These are phyloP conservation scores for Pisolithus thermaeus DNA, from an alignment of 1,284 basidiomycete genomes.

Conservation along the genomic window DNA sequence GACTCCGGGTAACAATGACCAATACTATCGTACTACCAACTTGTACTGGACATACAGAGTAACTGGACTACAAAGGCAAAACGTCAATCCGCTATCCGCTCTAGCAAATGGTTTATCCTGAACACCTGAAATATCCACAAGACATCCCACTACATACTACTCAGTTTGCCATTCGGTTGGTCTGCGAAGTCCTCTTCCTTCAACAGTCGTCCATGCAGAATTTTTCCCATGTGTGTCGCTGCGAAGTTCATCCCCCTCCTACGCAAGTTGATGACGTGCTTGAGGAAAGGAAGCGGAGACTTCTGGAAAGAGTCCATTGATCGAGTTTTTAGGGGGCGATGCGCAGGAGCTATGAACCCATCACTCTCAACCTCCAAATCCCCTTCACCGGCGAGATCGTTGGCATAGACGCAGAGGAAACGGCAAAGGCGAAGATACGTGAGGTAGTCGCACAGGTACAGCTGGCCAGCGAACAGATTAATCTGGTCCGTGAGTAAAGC, in stretches of 20 bases:
- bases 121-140: too few relatives aligned
- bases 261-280: conserved; percentile 11
- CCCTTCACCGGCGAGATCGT: conserved; percentile 9
- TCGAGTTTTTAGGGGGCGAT: conserved; percentile 7
- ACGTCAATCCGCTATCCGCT: too few relatives aligned
- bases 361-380: conserved; percentile 20
- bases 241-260: conserved; percentile 19
- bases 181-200: conserved; percentile 10
- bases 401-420: conserved; percentile 30
- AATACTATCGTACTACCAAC: too few relatives aligned
- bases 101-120: too few relatives aligned
- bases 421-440: conserved; percentile 28
- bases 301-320: conserved; percentile 7
- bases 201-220: conserved; percentile 15
- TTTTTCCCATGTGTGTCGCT: conserved; percentile 20
- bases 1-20: too few relatives aligned
- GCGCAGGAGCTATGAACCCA: conserved; percentile 27
- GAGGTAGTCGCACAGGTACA: conserved; percentile 31
- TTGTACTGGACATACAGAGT: too few relatives aligned
- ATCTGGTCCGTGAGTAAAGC: conserved; percentile 3
- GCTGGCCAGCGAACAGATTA: conserved; percentile 32
- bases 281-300: conserved; percentile 16
- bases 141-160: too few relatives aligned
- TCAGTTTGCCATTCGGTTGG: too few relatives aligned
- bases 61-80: too few relatives aligned